Evolutionary conservation across 2,329 filamentous ascomycete species (phyloP), one percentile per base, ranked within the genome.

Genomic region (Monosporascus sp.): DNA sequence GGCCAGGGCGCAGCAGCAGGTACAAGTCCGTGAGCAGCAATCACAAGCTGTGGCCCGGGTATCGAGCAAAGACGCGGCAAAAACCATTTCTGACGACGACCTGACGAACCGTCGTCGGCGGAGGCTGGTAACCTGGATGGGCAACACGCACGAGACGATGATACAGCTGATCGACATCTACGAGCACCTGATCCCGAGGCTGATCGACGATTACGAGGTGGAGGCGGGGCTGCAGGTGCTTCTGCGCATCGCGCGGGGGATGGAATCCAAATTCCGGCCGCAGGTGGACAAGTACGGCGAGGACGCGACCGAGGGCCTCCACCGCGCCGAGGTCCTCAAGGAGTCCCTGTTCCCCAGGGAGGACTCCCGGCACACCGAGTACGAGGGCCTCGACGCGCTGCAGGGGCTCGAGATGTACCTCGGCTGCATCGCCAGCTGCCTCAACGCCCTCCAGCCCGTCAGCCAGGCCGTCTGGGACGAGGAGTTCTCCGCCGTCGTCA

Each of bases 401-500:
- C 67, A 68, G 52, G 61, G 57, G 5, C 59, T 72, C 17, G 55
- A 63, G n/a, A 53, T 71, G 27, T 72, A 65, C 45, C 56, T 71
- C 4, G 57, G 60, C 14, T 63, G 70, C 50, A 64, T 71, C 17
- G 58, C 67, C 20, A 60, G 58, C 1, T 62, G 66, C 35, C 35
- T 72, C 8, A 59, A 52, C 24, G 68, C 64, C 7, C 51, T 72
- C 47, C 27, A 48, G 5, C 70, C 69, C 4, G 62, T 70, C 1
- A 65, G 64, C 40, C 62, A 67, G 55, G 68, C 70, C 9, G 52
- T 66, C 8, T 72, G 69, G 70, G 70, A 72, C 52, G 53, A 53
- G 20, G 62, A 62, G n/a, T 72, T 72, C 52, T 54, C 59, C 5
- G 59, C 62, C 7, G 64, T 63, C 0, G 63, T 69, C 2, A 35